A percentile compares a stretch with the other conserved stretches of the same genome.
These are phyloP conservation scores for Monilinia aucupariae DNA, from an alignment of 2,329 filamentous ascomycete genomes.

Conservation along the genomic window DNA sequence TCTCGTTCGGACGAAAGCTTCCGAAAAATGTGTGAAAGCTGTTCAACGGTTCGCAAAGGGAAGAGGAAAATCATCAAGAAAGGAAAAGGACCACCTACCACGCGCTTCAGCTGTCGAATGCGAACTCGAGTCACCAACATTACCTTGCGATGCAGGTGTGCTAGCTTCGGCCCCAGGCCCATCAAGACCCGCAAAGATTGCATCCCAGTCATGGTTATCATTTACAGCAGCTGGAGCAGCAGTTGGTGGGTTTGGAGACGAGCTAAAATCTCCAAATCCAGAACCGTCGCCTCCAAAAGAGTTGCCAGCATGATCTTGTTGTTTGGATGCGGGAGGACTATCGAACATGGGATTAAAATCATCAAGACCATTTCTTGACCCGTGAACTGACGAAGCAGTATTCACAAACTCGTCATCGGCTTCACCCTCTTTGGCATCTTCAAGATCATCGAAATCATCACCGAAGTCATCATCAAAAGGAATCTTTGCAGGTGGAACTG, in stretches of 20 bases:
- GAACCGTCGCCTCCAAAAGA: constrained; percentile 27
- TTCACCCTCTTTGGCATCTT: constrained; percentile 76
- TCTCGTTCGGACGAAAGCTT: too few relatives aligned
- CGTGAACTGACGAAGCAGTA: constrained; percentile 47
- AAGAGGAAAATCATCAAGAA: background rate
- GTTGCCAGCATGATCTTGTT: constrained; percentile 29
- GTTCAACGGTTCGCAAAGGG: too few relatives aligned
- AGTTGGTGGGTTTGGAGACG: constrained; percentile 43
- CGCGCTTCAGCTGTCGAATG: constrained; percentile 21
- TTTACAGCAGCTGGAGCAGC: constrained; percentile 38
- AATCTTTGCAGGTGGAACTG: constrained; percentile 40
- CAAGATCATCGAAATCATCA: constrained; percentile 69
- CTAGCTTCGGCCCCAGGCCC: constrained; percentile 38
- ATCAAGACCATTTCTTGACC: constrained; percentile 56
- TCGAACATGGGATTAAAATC: constrained; percentile 83
- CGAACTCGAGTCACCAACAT: constrained; percentile 27
- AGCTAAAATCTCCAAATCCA: constrained; percentile 43
- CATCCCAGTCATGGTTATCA: constrained; percentile 82
- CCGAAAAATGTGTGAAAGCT: too few relatives aligned
- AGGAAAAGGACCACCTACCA: background rate
- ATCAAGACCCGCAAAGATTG: constrained; percentile 80
- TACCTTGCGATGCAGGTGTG: constrained; percentile 17
- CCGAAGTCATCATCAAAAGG: constrained; percentile 73
- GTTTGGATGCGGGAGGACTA: constrained; percentile 42
- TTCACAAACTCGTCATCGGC: constrained; percentile 76